Base-by-base conservation (phyloP, 768 basidiomycete genomes). In the Tricholoma saponaceum region DNA sequence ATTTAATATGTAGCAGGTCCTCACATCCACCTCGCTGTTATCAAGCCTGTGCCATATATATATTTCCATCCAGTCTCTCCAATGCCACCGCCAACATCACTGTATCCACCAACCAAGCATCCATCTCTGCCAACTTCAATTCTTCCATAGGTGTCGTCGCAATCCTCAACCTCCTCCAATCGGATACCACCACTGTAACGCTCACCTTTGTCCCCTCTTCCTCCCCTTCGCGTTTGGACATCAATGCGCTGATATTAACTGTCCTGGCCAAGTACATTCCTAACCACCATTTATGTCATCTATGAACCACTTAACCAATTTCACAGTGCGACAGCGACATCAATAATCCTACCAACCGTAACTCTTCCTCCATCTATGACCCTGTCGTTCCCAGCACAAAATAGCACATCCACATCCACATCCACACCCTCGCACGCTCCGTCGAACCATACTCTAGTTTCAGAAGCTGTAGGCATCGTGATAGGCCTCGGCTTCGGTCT, bases 11-110 rank as follows among this genome's bases (percentile, higher is more conserved):
- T 14, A 30, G 26, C n/a, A 18, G 10, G n/a, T 7, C 44, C 35
- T 37, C 50, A 23, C 18, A 23, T 50, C n/a, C 35, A 32, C 20
- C 37, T 23, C 16, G 14, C 4, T 30, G 22, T 14, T 35, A 44
- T 41, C 33, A 56, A 82, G 81, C 78, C n/a, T 78, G 75, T 8
- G 67, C 71, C 3, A 63, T 83, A 5, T 78, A 71, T 59, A 68
- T 84, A 35, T 69, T 66, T 10, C 78, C 80, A 12, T 76, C 78
- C 1, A 52, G 71, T 12, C 60, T 66, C 1, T 82, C 83, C 5
- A 82, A 81, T 56, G 82, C 83, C 2, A 79, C 75, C 18, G 69
- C 79, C 57, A 83, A 84, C 58, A 67, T 85, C 33, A 81, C 83
- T 1, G 58, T 82, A 28, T 77, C 80, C 5, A 71, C 77, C n/a